Base-by-base conservation (phyloP, 768 basidiomycete species). In the Lenzites betulinus region DNA sequence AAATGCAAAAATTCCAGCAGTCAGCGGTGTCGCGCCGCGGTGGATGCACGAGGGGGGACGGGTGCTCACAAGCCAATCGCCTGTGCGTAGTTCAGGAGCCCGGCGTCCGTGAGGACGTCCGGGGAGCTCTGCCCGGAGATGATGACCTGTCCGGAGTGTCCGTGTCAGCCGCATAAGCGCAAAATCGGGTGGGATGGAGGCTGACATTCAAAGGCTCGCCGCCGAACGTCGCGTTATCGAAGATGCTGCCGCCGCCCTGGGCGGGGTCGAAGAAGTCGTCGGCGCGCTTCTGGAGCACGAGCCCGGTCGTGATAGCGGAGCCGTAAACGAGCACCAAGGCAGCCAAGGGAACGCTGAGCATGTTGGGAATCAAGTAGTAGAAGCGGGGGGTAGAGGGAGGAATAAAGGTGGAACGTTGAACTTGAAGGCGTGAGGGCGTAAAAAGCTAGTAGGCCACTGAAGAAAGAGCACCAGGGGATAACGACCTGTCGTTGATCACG, bases 81-180 rank as follows among this genome's bases (percentile, higher is more conserved):
- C 33, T 71, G 77, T 0, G 85, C 86, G 65, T 78, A 88, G 63
- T 86, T 86, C 41, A 84, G 43, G 51, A 87, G 67, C 0, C 87
- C 87, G 23, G 70, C 60, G 58, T 86, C 78, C 0, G 84, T 86
- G 53, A 88, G 78, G 12, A 88, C 84, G 0, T 38, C 74, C 0
- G 82, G 73, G 18, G 84, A 85, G 66, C 86, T 88, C 49, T 78
- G 65, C 0, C 82, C 86, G 1, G 88, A 89, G 51, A 89, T 81
- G 61, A 90, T 87, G 46, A 89, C 76, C 80, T 80, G 50, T 33
- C 6, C 30, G 30, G 6, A 6, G 20, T 16, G 2, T 9, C 8
- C 1, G 11, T 13, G 22, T 64, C 23, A 50, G 51, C 30, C 20
- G 4, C 7, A 6, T 18, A 3, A 2, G 11, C 22, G 18, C 1